Base-by-base conservation (phyloP, 176 grass and related monocot species). In the Panicum miliaceum region DNA sequence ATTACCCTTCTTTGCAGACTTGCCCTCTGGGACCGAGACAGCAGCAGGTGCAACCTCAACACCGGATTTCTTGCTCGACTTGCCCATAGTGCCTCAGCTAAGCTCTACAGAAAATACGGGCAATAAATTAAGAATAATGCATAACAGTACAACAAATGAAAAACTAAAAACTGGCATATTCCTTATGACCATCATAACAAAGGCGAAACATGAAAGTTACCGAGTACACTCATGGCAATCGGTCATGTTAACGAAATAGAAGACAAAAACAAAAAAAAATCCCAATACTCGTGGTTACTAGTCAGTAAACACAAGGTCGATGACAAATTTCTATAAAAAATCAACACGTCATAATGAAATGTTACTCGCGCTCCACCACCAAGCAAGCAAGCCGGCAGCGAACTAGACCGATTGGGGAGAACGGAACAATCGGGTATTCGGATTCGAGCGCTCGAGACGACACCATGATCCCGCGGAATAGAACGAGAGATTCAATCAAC, bases 1-100 rank as follows among this genome's bases (percentile, higher is more conserved):
- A 61, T 90, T 27, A 94, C 92, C 94, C 59, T 92, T 97, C 77
- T 97, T 96, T 52, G 56, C 89, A 57, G 89, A 84, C 84, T 92
- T 97, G 51, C 7, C 85, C 8, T 78, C 69, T 19, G 50, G 34
- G 20, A 71, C 71, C 0, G 73, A 15, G 18, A 36, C 74, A 22
- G 89, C 7, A 25, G 84, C 83, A 75, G 84, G 60, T 42, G 34
- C 80, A 50, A 53, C 75, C 59, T 12, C 25, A 35, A 75, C 89
- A 80, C 68, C 26, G 0, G 89, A 69, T 68, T 87, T 90, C 89
- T 90, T 87, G 75, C 80, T 84, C 7, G 75, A 84, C 61, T 84
- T 87, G 4, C 60, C 89, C 89, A 90, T 90, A 10, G 41, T 16
- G 15, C 22, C 82, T 20, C 38, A 23, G 52, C 9, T 59, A 68